Evolutionary conservation across 225 moss, liverwort and hornwort species (phyloP).

Genomic region (Pleurozium schreberi): DNA sequence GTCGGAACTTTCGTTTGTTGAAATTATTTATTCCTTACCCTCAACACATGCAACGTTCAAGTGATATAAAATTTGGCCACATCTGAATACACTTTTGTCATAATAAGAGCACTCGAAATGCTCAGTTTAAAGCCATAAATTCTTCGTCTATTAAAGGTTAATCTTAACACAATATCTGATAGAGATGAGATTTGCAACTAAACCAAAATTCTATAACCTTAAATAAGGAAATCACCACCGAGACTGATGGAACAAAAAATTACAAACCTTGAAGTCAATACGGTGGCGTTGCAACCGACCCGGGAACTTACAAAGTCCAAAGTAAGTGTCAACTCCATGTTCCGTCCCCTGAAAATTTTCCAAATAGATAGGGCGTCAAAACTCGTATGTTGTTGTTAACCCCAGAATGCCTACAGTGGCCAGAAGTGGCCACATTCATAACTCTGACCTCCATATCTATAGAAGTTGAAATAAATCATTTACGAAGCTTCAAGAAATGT

Average conservation of each 20-base stretch:
- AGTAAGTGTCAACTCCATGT: slow-evolving; percentile 73
- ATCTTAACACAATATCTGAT: background rate
- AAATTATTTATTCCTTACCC: background rate
- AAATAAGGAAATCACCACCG: background rate
- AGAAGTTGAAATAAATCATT: background rate
- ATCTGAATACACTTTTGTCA: background rate
- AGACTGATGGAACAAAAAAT: background rate
- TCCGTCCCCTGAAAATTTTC: slow-evolving; percentile 34
- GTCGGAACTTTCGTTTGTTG: background rate
- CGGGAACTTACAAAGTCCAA: slow-evolving; percentile 92
- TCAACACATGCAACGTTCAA: background rate
- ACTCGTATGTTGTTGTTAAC: background rate
- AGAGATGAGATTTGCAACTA: background rate
- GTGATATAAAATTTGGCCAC: background rate
- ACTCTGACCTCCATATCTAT: background rate
- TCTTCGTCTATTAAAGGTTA: background rate
- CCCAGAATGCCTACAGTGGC: background rate
- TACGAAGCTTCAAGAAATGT: background rate
- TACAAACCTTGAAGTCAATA: slow-evolving; percentile 71
- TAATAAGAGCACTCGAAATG: background rate
- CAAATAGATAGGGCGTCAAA: background rate
- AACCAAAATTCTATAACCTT: background rate
- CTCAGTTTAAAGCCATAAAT: background rate
- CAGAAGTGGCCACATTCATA: background rate
- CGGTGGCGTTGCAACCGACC: slow-evolving; percentile 88